Percentiles rank a stretch among this genome's conserved stretches.
These are phyloP conservation scores for Chenopodium quinoa DNA, from an alignment of 148 eudicot genomes.

Conservation along the genomic window DNA sequence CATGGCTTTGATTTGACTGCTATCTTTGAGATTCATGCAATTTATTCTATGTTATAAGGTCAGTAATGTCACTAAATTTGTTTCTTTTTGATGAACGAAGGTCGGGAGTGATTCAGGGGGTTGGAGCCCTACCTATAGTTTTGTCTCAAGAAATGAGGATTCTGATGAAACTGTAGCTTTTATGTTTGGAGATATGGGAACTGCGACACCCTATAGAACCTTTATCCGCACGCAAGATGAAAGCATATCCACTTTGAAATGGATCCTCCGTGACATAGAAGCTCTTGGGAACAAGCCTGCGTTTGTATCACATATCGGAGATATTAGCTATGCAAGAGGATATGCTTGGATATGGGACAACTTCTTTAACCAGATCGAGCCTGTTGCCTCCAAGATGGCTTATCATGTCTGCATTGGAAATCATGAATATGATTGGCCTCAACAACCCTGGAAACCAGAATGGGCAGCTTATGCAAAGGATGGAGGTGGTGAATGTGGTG, in stretches of 20 bases:
- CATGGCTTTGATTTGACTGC: background rate
- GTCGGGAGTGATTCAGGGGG: slow-evolving; percentile 92
- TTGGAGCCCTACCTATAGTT: slow-evolving; percentile 78
- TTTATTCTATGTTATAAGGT: background rate
- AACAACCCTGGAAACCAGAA: slow-evolving; percentile 93
- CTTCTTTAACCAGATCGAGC: slow-evolving; percentile 81
- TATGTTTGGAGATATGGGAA: slow-evolving; percentile 96
- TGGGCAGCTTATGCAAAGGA: slow-evolving; percentile 81
- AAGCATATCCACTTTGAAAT: slow-evolving; percentile 75
- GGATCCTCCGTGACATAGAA: slow-evolving; percentile 86
- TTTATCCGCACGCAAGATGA: slow-evolving; percentile 77
- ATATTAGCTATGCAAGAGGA: slow-evolving; percentile 89
- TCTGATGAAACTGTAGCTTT: slow-evolving; percentile 79
- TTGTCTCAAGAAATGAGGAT: slow-evolving; percentile 62
- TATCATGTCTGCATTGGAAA: slow-evolving; percentile 96
- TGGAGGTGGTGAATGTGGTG: slow-evolving; percentile 98
- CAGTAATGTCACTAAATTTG: background rate
- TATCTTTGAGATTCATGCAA: too few species aligned
- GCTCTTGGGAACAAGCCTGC: slow-evolving; percentile 82
- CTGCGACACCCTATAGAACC: slow-evolving; percentile 79
- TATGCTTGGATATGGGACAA: slow-evolving; percentile 96
- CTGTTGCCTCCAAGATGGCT: slow-evolving; percentile 70
- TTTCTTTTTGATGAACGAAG: slow-evolving; percentile 34
- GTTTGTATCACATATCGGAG: slow-evolving; percentile 91
- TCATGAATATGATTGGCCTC: slow-evolving; percentile 95